Evolutionary conservation across 140 eudicot genomes (phyloP), one percentile per base, ranked within the genome.

Genomic region (Erigeron philadelphicus): DNA sequence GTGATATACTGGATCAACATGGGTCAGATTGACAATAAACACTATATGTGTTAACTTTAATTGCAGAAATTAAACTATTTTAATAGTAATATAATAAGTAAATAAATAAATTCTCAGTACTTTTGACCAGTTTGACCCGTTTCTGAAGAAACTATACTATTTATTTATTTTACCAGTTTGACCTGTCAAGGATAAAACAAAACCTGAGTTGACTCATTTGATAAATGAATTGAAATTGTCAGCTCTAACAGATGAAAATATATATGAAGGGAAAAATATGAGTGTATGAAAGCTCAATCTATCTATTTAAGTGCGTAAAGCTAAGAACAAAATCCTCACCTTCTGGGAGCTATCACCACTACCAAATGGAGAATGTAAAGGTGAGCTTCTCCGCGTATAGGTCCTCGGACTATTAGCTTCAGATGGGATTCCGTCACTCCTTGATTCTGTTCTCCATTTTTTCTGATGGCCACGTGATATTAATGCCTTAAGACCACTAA

Each of bases 401-500:
- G 92, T 85, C 68, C 96, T 77, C 15, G 98, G 98, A 81, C 98
- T 93, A 78, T 67, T 86, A 63, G 93, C 95, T 83, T 83, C 96
- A 44, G 98, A 89, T 58, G 89, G 87, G 73, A 89, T 78, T 63
- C 98, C 95, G 67, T 93, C 98, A 79, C 96, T 93, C 78, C 98
- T 93, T 71, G 98, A 83, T 78, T 89, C 98, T 46, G 94, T 78
- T 85, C 95, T 89, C 90, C 96, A 89, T 75, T 85, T 93, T 40
- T 94, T 79, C 62, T 93, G 96, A 83, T 87, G 93, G 44, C 90
- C 82, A 44, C 88, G 86, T 65, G 98, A 85, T 65, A 93, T 87
- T 77, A 93, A 75, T 71, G 96, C 90, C 79, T 93, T 93, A 25
- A 93, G 90, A 66, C 98, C 98, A 79, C 96, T 93, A 89, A 93